Evolutionary conservation across 768 basidiomycete genomes (phyloP), one percentile per base, ranked within the genome.

Genomic region (Sutorius australiensis): DNA sequence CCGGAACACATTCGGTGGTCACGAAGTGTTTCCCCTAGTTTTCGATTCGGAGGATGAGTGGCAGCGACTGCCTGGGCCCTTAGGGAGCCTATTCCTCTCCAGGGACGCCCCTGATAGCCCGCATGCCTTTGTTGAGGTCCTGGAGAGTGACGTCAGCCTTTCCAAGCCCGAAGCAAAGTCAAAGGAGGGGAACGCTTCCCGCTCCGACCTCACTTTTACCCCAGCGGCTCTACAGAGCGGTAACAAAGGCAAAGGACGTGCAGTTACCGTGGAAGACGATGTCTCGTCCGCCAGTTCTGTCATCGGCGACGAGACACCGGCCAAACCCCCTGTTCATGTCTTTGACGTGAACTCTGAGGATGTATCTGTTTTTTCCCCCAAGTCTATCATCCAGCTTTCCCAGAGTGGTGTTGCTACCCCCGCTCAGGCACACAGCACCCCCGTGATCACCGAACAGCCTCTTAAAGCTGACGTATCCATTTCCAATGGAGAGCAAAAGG

Each of bases 321-420:
- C 72, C 38, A 88, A 89, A 64, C 78, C 73, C 43, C 79, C 84
- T 14, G 75, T 87, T 34, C 87, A 86, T 66, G 81, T 87, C 45
- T 74, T 73, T 52, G 76, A 81, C 55, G 60, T 74, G 53, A 63
- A 56, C 51, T 46, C 59, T 6, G 67, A 72, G 10, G 68, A 59
- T 34, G 53, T 61, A n/a, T 69, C 67, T 13, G 58, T 53, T 2
- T 53, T 39, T 17, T 58, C 63, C 6, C 48, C 50, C n/a, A 54
- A 56, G 42, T 58, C 67, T 17, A 31, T 40, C 19, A 48, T 48
- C 42, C 54, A 39, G 42, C 46, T 61, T 40, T 39, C 67, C 3
- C 58, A 6, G 17, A 60, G 50, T 34, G 65, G 70, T 33, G 48
- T 24, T 31, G 53, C 60, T 32, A 71, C 70, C 36, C 68, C 69